These are phyloP conservation scores for Hibiscus tridactylites DNA, from an alignment of 345 rosid genomes.

Conservation along the genomic window DNA sequence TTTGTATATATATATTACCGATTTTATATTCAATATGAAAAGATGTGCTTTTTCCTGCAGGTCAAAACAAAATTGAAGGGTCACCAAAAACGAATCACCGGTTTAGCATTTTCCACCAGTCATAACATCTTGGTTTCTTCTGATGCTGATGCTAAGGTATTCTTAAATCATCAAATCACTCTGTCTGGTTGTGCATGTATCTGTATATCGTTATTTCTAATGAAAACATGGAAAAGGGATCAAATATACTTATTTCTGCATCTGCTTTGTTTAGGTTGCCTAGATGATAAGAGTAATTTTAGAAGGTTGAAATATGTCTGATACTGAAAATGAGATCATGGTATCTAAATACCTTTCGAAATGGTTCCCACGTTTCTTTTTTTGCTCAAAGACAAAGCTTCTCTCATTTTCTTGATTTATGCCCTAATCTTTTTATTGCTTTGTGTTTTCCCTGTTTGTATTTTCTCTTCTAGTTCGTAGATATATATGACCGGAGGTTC, in stretches of 20 bases:
- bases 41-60: constrained; percentile 23
- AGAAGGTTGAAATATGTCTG: too few relatives aligned
- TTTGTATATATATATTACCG: not conserved
- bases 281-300: not conserved
- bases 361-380: not conserved
- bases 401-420: not conserved
- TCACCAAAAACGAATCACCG: constrained; percentile 65
- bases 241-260: not conserved
- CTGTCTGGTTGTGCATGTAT: not conserved
- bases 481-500: not conserved
- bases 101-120: constrained; percentile 63
- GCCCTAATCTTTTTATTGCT: not conserved
- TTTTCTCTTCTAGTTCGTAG: not conserved
- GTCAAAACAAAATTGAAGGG: constrained; percentile 67
- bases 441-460: not conserved
- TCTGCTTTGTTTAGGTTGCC: not conserved
- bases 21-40: not conserved
- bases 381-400: not conserved
- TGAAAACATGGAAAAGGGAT: not conserved
- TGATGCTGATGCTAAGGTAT: constrained; percentile 87
- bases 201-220: not conserved
- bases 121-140: constrained; percentile 64
- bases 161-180: not conserved
- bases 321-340: not conserved
- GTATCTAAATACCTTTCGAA: not conserved